Conservation (phyloP, 768 basidiomycete species). For the Hirschioporus abietinus region DNA sequence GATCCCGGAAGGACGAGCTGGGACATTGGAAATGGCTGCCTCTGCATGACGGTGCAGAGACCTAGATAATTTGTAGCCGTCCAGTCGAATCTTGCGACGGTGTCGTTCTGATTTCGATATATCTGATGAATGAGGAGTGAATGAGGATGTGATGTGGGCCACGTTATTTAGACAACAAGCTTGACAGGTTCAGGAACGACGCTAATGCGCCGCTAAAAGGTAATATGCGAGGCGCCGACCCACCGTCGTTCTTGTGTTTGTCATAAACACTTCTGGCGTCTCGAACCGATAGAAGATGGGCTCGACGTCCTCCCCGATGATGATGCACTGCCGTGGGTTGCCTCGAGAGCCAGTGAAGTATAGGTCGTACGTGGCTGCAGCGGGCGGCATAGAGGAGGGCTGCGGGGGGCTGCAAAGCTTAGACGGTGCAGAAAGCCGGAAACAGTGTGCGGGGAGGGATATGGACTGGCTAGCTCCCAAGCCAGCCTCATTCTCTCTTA, state of each 20-base stretch:
- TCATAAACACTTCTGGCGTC: slow-evolving; percentile 40
- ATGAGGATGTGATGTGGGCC: background rate
- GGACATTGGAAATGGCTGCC: slow-evolving; percentile 50
- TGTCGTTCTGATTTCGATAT: slow-evolving; percentile 44
- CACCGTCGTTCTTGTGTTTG: slow-evolving; percentile 47
- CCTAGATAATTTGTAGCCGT: slow-evolving; percentile 29
- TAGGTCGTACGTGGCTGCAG: slow-evolving; percentile 42
- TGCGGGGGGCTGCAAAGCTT: background rate
- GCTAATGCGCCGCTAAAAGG: slow-evolving; percentile 3
- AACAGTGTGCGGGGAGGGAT: background rate
- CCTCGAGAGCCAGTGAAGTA: slow-evolving; percentile 62
- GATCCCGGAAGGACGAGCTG: slow-evolving; percentile 54
- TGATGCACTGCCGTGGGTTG: slow-evolving; percentile 59
- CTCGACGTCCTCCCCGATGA: slow-evolving; percentile 60
- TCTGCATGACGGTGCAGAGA: slow-evolving; percentile 45
- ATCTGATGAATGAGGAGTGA: slow-evolving; percentile 17
- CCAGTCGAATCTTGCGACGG: slow-evolving; percentile 52
- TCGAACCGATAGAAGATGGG: slow-evolving; percentile 64
- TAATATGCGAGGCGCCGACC: slow-evolving; percentile 15
- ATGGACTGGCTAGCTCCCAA: background rate
- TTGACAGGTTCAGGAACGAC: slow-evolving; percentile 3
- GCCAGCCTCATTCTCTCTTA: background rate
- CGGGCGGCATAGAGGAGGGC: background rate
- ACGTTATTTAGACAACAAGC: slow-evolving; percentile 3
- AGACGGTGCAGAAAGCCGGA: background rate